A percentile compares a stretch with the other conserved stretches of the same genome.
These are phyloP conservation scores for Paramecium sonneborni DNA, from an alignment of 73 alveolate genomes.

Conservation along the genomic window DNA sequence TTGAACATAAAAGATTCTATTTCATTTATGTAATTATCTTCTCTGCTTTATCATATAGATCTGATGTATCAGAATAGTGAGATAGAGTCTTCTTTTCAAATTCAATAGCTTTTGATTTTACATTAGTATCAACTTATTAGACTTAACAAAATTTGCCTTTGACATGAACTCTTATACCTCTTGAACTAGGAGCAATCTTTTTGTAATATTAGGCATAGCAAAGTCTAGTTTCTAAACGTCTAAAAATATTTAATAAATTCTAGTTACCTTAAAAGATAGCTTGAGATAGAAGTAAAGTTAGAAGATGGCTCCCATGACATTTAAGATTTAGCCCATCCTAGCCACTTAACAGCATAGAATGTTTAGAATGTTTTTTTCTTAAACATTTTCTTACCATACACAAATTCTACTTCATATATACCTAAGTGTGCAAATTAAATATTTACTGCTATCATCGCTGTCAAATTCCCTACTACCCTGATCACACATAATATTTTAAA, in stretches of 20 bases:
- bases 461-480: background rate
- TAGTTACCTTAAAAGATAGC: background rate
- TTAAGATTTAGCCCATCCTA: background rate
- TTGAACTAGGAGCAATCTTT: background rate
- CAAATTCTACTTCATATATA: background rate
- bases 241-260: background rate
- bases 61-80: background rate
- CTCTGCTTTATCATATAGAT: background rate
- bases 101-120: background rate
- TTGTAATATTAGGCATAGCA: background rate
- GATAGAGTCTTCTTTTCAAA: background rate
- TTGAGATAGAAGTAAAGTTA: background rate
- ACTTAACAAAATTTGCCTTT: background rate
- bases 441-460: background rate
- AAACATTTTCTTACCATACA: background rate
- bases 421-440: background rate
- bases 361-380: background rate
- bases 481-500: background rate
- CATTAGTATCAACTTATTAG: background rate
- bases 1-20: background rate
- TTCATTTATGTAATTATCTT: background rate
- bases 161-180: background rate
- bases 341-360: slow-evolving; percentile 1
- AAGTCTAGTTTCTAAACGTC: background rate
- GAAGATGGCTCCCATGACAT: slow-evolving; percentile 3